Conservation (phyloP, 495 filamentous ascomycete genomes). For the Tuber indicum region DNA sequence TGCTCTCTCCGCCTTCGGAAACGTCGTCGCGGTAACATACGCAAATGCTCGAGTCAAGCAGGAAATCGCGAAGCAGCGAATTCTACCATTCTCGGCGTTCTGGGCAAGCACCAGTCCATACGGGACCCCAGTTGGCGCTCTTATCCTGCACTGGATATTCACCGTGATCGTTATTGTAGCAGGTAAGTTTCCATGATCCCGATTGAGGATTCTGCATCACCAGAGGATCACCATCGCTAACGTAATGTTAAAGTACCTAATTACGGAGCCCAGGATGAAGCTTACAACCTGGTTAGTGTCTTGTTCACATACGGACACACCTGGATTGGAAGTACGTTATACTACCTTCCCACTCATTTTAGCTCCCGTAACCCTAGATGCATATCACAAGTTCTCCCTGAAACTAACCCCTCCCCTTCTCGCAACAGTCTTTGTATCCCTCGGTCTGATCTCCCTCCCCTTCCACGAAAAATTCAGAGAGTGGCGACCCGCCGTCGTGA, state of each 20-base stretch:
- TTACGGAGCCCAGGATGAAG: slow-evolving; percentile 28
- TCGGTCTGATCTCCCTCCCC: slow-evolving; percentile 30
- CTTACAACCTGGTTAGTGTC: slow-evolving; percentile 33
- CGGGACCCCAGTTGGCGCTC: slow-evolving; percentile 36
- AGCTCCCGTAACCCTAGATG: not conserved
- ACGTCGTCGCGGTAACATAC: slow-evolving; percentile 35
- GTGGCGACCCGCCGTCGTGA: slow-evolving; percentile 19
- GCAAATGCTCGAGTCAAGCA: slow-evolving; percentile 36
- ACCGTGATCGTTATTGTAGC: slow-evolving; percentile 28
- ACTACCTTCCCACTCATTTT: not conserved
- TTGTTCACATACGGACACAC: slow-evolving; percentile 38
- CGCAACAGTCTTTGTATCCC: slow-evolving; percentile 21
- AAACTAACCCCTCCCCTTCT: slow-evolving; percentile 11
- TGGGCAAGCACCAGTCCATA: slow-evolving; percentile 38
- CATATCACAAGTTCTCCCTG: not conserved
- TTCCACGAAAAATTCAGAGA: slow-evolving; percentile 15
- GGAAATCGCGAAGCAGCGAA: slow-evolving; percentile 40
- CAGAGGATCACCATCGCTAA: slow-evolving; percentile 2
- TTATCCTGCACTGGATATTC: slow-evolving; percentile 38
- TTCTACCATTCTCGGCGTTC: slow-evolving; percentile 35
- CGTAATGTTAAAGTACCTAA: slow-evolving; percentile 20
- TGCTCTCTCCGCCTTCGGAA: slow-evolving; percentile 37
- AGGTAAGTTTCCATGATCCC: slow-evolving; percentile 11
- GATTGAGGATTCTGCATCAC: not conserved
- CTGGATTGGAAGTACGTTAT: slow-evolving; percentile 34